Conservation (phyloP, 2,329 filamentous ascomycete genomes). For the Alternaria sp. region DNA sequence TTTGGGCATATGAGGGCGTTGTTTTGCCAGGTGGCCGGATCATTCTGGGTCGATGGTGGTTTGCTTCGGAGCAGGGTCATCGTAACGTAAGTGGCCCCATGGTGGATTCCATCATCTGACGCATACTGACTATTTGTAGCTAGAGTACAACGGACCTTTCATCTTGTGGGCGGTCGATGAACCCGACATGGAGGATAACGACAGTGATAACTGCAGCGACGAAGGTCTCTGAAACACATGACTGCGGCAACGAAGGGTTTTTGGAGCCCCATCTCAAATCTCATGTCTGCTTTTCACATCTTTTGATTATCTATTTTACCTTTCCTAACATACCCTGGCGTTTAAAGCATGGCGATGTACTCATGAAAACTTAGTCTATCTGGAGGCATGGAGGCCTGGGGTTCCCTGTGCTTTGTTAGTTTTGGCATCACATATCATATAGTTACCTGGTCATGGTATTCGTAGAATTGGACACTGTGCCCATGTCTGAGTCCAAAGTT, state of each 20-base stretch:
- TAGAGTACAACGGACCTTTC: slow-evolving; percentile 37
- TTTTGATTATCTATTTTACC: not conserved
- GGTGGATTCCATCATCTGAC: not conserved
- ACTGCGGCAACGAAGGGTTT: not conserved
- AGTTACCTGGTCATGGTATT: not conserved
- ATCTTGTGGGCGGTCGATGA: slow-evolving; percentile 51
- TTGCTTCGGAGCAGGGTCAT: slow-evolving; percentile 38
- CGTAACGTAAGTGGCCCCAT: slow-evolving; percentile 27
- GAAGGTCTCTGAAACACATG: not conserved
- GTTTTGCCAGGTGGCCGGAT: slow-evolving; percentile 58
- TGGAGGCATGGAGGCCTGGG: not conserved
- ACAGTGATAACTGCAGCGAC: slow-evolving; percentile 3
- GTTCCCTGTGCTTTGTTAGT: not conserved
- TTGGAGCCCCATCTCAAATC: not conserved
- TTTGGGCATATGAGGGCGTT: slow-evolving; percentile 61
- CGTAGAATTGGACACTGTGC: not conserved
- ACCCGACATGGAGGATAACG: slow-evolving; percentile 13
- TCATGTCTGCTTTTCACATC: not conserved
- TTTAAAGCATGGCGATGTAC: slow-evolving; percentile 1
- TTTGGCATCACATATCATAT: not conserved
- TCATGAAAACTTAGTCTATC: not conserved
- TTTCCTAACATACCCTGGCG: not conserved
- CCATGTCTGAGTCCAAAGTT: not conserved
- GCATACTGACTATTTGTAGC: slow-evolving; percentile 22
- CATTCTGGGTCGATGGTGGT: slow-evolving; percentile 60